A percentile compares a stretch with the other conserved stretches of the same genome.
Conservation (phyloP, 1,139 yeast genomes). For the Saccharomycopsis hybrid region DNA sequence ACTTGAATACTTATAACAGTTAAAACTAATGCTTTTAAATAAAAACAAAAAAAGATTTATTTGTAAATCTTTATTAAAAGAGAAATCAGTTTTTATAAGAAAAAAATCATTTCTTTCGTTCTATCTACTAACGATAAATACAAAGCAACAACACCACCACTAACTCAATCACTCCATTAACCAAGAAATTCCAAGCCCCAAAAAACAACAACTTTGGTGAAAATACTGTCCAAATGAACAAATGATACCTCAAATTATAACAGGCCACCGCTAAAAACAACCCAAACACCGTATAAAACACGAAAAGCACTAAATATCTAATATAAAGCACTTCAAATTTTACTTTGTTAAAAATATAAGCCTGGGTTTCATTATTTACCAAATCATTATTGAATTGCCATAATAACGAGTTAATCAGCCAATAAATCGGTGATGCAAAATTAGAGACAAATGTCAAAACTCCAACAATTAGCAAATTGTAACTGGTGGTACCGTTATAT, state of each 20-base stretch:
- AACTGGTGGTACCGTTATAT: constrained; percentile 70
- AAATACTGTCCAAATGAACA: constrained; percentile 96
- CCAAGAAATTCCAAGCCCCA: constrained; percentile 63
- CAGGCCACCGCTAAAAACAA: constrained; percentile 63
- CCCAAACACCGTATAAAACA: constrained; percentile 58
- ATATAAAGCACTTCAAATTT: constrained; percentile 35
- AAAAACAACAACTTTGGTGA: constrained; percentile 85
- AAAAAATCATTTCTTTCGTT: no score
- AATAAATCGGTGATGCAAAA: constrained; percentile 79
- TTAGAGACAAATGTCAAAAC: constrained; percentile 72
- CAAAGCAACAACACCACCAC: constrained; percentile 9
- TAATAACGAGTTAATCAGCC: constrained; percentile 57
- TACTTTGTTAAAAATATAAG: constrained; percentile 20
- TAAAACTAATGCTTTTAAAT: not conserved
- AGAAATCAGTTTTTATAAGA: no score
- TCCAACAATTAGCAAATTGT: constrained; percentile 70
- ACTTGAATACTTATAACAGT: no score
- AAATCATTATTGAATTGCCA: constrained; percentile 36
- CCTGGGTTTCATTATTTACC: constrained; percentile 20
- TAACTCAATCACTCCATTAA: constrained; percentile 41
- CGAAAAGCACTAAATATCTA: constrained; percentile 32
- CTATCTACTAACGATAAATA: not conserved
- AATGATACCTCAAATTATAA: constrained; percentile 66
- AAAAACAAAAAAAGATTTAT: no score
- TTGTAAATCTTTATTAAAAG: no score